Conservation (phyloP, 2,329 filamentous ascomycete species). For the Didymella segeticola region DNA sequence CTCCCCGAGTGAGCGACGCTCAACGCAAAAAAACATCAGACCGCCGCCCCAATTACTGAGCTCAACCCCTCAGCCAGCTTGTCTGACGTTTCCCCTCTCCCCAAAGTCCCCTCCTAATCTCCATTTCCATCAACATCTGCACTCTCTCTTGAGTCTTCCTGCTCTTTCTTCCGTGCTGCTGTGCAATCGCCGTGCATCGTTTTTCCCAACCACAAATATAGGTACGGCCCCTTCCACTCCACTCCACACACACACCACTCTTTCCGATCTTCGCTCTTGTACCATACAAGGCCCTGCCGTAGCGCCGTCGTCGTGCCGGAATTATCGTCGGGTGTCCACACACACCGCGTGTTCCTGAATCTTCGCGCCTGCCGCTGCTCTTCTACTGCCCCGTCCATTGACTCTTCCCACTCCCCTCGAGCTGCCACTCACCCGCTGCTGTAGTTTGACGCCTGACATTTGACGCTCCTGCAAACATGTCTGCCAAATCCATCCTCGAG, state of each 20-base stretch:
- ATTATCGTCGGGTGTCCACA: constrained; percentile 22
- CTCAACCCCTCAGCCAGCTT: constrained; percentile 25
- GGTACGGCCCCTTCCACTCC: constrained; percentile 37
- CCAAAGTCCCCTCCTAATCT: no score
- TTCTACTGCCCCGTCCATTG: constrained; percentile 21
- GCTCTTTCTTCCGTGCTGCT: constrained; percentile 5
- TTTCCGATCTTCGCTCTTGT: constrained; percentile 24
- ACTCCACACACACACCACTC: no score
- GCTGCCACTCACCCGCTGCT: constrained; percentile 33
- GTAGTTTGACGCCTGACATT: constrained; percentile 26
- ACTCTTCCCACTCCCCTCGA: constrained; percentile 8
- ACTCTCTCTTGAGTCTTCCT: not conserved
- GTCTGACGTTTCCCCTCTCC: constrained; percentile 28
- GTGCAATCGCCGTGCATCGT: no score
- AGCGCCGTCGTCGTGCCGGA: constrained; percentile 25
- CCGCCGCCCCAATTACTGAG: constrained; percentile 31
- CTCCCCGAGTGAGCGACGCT: constrained; percentile 41
- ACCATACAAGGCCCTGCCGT: constrained; percentile 14
- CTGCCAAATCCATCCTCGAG: constrained; percentile 96
- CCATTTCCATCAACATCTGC: no score
- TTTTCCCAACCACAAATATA: constrained; percentile 39
- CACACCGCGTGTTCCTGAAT: constrained; percentile 18
- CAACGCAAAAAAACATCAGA: constrained; percentile 46
- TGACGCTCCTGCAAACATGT: constrained; percentile 67
- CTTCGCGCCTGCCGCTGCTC: constrained; percentile 22